A percentile compares a stretch with the other conserved stretches of the same genome.
phyloP scores from a whole-genome alignment of 192 early-diverging fungal species.

The Podochytrium sp. region DNA sequence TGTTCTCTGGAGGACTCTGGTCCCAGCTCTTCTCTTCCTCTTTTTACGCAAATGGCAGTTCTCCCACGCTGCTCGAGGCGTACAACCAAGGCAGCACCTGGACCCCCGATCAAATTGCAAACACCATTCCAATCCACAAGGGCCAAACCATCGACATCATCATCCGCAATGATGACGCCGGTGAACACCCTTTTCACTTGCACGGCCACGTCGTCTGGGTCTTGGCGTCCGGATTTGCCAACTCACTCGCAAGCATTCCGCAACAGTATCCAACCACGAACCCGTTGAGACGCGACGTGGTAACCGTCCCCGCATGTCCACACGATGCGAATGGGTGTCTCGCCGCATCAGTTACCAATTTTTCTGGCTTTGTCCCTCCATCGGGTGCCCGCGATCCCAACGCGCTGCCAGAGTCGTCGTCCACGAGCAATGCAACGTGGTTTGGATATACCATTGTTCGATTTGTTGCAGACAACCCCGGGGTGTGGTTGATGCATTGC shows the following conservation, averaged over 20 bases:
- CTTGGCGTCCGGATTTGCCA: constrained; percentile 56
- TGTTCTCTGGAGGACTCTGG: not conserved
- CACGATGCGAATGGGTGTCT: not conserved
- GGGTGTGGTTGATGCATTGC: constrained; percentile 83
- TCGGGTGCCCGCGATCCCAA: no score
- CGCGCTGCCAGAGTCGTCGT: not conserved
- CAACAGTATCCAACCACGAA: not conserved
- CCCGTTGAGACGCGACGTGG: constrained; percentile 18
- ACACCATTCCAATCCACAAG: constrained; percentile 57
- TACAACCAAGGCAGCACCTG: constrained; percentile 40
- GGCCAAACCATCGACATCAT: constrained; percentile 67
- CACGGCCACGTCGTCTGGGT: constrained; percentile 78
- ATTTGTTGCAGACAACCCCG: constrained; percentile 80
- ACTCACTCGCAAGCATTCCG: not conserved
- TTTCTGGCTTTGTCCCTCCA: no score
- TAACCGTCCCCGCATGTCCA: constrained; percentile 23
- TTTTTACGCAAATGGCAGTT: constrained; percentile 54
- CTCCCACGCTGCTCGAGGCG: constrained; percentile 42
- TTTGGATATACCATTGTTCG: constrained; percentile 68
- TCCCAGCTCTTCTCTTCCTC: not conserved
- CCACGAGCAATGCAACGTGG: not conserved
- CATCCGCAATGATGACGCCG: constrained; percentile 68
- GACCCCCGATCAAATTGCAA: constrained; percentile 51
- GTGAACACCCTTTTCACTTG: constrained; percentile 71
- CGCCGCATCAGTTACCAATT: not conserved